Conservation (phyloP, 306 rosid species). For the Cucumis cinereus region DNA sequence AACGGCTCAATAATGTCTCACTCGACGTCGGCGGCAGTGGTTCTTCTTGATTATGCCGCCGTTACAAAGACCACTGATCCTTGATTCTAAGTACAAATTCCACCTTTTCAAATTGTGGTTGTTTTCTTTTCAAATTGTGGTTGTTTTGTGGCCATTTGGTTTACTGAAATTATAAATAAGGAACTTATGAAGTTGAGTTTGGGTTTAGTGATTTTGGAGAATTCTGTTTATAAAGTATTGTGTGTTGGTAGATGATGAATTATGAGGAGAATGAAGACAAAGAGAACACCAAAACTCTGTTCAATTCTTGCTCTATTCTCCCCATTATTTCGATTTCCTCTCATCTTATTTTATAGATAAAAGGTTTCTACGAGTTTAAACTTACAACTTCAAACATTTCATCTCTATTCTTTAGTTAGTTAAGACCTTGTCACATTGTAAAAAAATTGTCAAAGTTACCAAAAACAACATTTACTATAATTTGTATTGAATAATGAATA, state of each 20-base stretch:
- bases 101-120: too few relatives aligned
- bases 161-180: neutral
- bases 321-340: neutral
- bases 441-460: too few relatives aligned
- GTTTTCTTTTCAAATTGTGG: neutral
- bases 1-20: conserved; percentile 62
- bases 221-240: neutral
- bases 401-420: too few relatives aligned
- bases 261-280: neutral
- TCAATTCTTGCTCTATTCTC: neutral
- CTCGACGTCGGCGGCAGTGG: conserved; percentile 8
- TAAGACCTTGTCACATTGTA: too few relatives aligned
- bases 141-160: neutral
- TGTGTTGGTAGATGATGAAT: neutral
- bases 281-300: too few relatives aligned
- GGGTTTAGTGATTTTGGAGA: neutral
- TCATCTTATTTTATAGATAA: neutral
- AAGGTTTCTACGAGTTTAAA: neutral
- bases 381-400: too few relatives aligned
- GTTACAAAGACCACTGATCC: neutral
- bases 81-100: neutral
- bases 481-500: too few relatives aligned
- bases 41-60: neutral
- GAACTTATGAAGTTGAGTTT: neutral
- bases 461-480: too few relatives aligned